These are phyloP conservation scores for Pleurotus pulmonarius DNA, from an alignment of 768 basidiomycete species.

Conservation along the genomic window DNA sequence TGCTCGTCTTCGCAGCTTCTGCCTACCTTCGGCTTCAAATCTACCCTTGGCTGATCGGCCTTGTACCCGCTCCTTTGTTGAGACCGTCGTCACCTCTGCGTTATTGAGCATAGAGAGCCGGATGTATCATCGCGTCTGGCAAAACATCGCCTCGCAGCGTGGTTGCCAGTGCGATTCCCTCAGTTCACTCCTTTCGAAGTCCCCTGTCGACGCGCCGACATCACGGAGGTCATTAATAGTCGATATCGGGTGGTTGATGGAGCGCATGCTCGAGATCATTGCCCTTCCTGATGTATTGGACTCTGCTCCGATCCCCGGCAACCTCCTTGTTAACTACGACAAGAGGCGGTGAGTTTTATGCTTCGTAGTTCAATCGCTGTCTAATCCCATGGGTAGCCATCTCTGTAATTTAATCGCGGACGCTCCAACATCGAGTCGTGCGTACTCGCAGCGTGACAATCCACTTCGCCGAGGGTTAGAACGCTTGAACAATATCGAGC, in stretches of 20 bases:
- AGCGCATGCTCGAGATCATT: conserved; percentile 77
- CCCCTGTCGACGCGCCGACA: conserved; percentile 37
- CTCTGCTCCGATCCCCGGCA: conserved; percentile 41
- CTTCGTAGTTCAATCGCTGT: conserved; percentile 11
- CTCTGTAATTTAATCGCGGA: conserved; percentile 62
- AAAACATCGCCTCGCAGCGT: conserved; percentile 60
- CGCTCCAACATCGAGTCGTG: conserved; percentile 38
- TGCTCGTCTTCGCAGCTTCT: conserved; percentile 57
- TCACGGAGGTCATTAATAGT: conserved; percentile 56
- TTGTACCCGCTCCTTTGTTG: conserved; percentile 76
- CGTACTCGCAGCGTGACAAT: conserved; percentile 48
- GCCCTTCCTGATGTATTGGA: conserved; percentile 69
- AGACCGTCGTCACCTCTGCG: conserved; percentile 72
- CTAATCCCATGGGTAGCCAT: conserved; percentile 39
- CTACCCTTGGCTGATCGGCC: conserved; percentile 49
- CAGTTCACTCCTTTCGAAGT: conserved; percentile 48
- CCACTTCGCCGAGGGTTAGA: conserved; percentile 67
- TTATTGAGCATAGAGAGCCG: conserved; percentile 76
- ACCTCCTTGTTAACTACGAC: conserved; percentile 72
- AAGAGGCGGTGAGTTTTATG: conserved; percentile 62
- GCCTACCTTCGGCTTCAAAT: conserved; percentile 25
- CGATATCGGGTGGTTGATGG: conserved; percentile 81
- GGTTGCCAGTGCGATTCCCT: conserved; percentile 63
- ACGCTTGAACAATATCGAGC: conserved; percentile 72
- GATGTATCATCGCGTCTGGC: conserved; percentile 77